Percentiles rank a stretch among this genome's conserved stretches.
These are phyloP conservation scores for Penicillium roqueforti DNA, from an alignment of 495 filamentous ascomycete genomes.

Conservation along the genomic window DNA sequence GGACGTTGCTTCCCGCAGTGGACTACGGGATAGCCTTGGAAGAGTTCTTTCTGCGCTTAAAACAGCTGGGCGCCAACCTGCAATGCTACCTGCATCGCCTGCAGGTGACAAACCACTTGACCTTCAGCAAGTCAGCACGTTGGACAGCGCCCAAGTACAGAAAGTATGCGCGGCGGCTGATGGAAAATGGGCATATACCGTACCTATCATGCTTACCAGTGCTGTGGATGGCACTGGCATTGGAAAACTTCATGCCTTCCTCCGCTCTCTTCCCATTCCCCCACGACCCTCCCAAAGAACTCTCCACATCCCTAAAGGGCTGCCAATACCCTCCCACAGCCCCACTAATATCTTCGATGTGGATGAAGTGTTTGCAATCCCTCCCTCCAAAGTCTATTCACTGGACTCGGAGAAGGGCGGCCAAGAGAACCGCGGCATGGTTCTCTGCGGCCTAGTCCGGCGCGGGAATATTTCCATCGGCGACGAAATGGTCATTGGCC, in stretches of 20 bases:
- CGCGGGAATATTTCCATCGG: slow-evolving; percentile 76
- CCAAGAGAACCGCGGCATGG: slow-evolving; percentile 50
- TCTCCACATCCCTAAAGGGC: slow-evolving; percentile 15
- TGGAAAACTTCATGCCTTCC: slow-evolving; percentile 72
- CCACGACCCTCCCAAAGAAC: slow-evolving; percentile 40
- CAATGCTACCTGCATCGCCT: slow-evolving; percentile 55
- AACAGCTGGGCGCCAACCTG: slow-evolving; percentile 64
- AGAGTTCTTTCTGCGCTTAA: slow-evolving; percentile 77
- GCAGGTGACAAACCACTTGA: slow-evolving; percentile 28
- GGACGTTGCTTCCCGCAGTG: slow-evolving; percentile 72
- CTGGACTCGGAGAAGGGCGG: slow-evolving; percentile 32
- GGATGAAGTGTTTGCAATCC: slow-evolving; percentile 73
- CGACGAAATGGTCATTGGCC: slow-evolving; percentile 74
- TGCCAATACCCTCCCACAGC: slow-evolving; percentile 29
- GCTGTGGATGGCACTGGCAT: slow-evolving; percentile 83
- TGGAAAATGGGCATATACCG: slow-evolving; percentile 47
- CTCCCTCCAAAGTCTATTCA: slow-evolving; percentile 48
- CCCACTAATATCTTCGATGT: slow-evolving; percentile 71
- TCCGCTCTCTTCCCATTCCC: slow-evolving; percentile 73
- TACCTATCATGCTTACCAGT: slow-evolving; percentile 87
- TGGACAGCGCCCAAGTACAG: slow-evolving; percentile 50
- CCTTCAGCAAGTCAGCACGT: slow-evolving; percentile 33
- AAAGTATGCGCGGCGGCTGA: slow-evolving; percentile 41
- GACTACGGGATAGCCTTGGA: slow-evolving; percentile 62
- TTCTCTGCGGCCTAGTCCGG: slow-evolving; percentile 78